Evolutionary conservation across 257 asterid species (phyloP).

Genomic region (Perilla frutescens): DNA sequence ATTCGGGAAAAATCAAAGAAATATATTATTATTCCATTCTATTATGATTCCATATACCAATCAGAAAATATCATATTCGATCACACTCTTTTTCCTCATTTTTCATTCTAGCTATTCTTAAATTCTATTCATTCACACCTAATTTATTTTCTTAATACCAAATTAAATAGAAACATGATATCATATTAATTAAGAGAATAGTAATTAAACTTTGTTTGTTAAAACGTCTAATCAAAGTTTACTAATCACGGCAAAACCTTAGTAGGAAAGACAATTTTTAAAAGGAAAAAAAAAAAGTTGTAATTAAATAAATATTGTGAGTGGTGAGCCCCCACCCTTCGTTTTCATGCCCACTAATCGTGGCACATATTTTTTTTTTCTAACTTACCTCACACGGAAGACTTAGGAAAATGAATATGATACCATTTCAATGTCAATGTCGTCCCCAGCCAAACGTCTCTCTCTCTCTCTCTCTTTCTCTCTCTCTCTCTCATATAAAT

Average conservation of each 20-base stretch:
- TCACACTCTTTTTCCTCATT: neutral
- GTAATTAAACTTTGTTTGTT: conserved; percentile 22
- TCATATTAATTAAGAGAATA: neutral
- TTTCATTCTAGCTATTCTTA: neutral
- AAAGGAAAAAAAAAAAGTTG: neutral
- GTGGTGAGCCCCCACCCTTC: conserved; percentile 49
- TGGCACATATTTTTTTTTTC: conserved; percentile 33
- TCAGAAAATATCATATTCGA: neutral
- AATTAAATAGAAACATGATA: neutral
- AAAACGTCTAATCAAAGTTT: conserved; percentile 31
- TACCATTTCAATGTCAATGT: conserved; percentile 39
- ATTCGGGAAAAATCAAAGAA: neutral
- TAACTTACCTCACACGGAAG: conserved; percentile 44
- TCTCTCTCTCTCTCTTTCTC: conserved; percentile 8
- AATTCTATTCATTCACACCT: neutral
- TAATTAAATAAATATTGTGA: conserved; percentile 9
- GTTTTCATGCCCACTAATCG: conserved; percentile 37
- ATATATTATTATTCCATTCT: conserved; percentile 14
- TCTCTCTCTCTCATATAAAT: neutral
- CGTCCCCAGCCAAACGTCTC: conserved; percentile 33
- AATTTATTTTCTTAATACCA: neutral
- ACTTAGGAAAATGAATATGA: conserved; percentile 41
- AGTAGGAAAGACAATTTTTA: conserved; percentile 19
- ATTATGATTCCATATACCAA: neutral
- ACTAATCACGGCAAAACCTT: conserved; percentile 17